A percentile compares a stretch with the other conserved stretches of the same genome.
Conservation (phyloP, 2,329 filamentous ascomycete genomes). For the Talaromyces sp. region DNA sequence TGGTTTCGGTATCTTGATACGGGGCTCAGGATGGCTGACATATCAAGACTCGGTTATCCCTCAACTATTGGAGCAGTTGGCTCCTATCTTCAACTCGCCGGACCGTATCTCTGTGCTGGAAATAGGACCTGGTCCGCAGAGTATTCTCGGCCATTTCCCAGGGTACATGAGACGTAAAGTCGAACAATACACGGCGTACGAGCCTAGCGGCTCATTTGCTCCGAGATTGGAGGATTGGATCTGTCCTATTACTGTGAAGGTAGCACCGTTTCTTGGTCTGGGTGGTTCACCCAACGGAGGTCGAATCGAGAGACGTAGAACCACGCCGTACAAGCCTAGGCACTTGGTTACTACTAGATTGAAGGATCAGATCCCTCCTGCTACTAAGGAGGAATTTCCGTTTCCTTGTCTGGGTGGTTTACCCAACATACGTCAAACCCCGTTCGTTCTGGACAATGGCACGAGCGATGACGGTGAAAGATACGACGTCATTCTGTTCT, state of each 20-base stretch:
- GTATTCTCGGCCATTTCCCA: slow-evolving; percentile 54
- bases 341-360: not conserved
- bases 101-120: slow-evolving; percentile 56
- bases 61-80: slow-evolving; percentile 43
- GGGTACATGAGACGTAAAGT: not conserved
- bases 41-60: not conserved
- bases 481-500: slow-evolving; percentile 61
- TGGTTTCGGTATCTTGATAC: not conserved
- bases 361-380: not conserved
- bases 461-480: slow-evolving; percentile 33
- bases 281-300: too few relatives aligned
- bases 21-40: not conserved
- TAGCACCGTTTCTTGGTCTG: too few relatives aligned
- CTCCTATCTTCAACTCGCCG: slow-evolving; percentile 42
- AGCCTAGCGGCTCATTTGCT: not conserved
- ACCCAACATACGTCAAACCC: not conserved
- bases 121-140: slow-evolving; percentile 59
- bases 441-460: slow-evolving; percentile 19
- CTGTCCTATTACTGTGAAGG: not conserved
- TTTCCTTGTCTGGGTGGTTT: not conserved
- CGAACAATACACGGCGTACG: not conserved
- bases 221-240: not conserved
- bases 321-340: not conserved
- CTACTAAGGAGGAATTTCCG: not conserved
- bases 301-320: not conserved